Base-by-base conservation (phyloP, 2,329 filamentous ascomycete species). In the Pestalotiopsis sp. region DNA sequence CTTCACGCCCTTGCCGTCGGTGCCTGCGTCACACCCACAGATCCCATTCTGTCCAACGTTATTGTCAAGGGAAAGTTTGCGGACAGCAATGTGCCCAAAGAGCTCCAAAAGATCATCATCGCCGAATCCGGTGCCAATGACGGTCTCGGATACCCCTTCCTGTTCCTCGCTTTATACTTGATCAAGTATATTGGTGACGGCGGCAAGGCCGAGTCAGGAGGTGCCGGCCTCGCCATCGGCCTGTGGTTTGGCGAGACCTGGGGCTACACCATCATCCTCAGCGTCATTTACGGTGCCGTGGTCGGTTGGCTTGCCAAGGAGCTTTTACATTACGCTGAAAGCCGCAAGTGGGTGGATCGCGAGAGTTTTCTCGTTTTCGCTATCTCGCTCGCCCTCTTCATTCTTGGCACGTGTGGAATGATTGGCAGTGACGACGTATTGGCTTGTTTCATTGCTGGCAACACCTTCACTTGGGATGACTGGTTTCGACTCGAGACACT, bases 61-160 rank as follows among this genome's bases (percentile, higher is more conserved):
- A 97, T 97, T 68, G 93, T 97, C 60, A 97, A 97, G 82, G 94
- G 94, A 39, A 95, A 93, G 74, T 98, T 97, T 77, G 95, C 95
- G 1, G 94, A 97, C 75, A 92, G 94, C 75, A 96, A 97, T 77
- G 91, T 97, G 20, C 94, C 95, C 0, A 91, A 90, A 68, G 88
- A 91, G 36, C 82, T 98, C 63, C 94, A 97, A 82, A 90, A 92
- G 71, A 93, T 94, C 73, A 93, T 94, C 75, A 87, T 92, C 63
- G 91, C 90, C 27, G 94, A 98, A 81, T 94, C 92, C 0, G 95
- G 94, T 1, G 92, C 93, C 1, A 97, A 97, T 75, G 94, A 97
- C 80, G 94, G 95, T 0, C 85, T 95, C 45, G 94, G 94, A 0
- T 97, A 97, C 74, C 94, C 94, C 0, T 97, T 97, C 74, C 81